Evolutionary conservation across 2,329 filamentous ascomycete genomes (phyloP), one percentile per base, ranked within the genome.

Genomic region (Penicillium griseofulvum): DNA sequence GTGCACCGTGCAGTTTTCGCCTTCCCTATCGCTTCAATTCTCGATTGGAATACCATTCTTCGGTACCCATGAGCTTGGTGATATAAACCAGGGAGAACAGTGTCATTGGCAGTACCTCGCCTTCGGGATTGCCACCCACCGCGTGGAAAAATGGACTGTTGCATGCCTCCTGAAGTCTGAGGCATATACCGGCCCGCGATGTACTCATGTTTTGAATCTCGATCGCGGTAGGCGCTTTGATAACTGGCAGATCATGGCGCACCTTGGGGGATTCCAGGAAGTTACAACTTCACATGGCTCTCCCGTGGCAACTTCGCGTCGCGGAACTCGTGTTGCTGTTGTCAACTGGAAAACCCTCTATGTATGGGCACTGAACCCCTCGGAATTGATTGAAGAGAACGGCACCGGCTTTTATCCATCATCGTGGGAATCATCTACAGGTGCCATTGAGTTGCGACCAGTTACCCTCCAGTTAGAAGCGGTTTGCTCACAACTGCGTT

Each of bases 21-120:
- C 61, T 16, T 58, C 53, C 2, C 51, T 70, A 10, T 59, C 55
- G 12, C 67, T 75, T 33, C 53, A 54, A 6, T 76, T 76, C 60
- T 66, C 68, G 2, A 71, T 77, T 26, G 72, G 57, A 7, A 70
- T 75, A 9, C 75, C 75, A 0, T 76, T 77, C 55, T 76, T 68
- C 57, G 68, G 65, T 19, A 73, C 67, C 0, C 75, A 76, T 53
- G 52, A 63, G 2, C 63, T 65, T 5, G 54, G 52, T n/a, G 28
- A 49, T 19, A 17, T 38, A 54, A 28, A 53, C 42, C 17, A 44
- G 41, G 49, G 55, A 57, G 22, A 52, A 60, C 51, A 37, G 11
- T 76, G 74, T 57, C 66, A 69, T 44, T 75, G 72, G 71, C 68
- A 66, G 54, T 76, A 76, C 41, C 71, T 77, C n/a, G 55, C 73